phyloP scores from a whole-genome alignment of 805 yeast genomes.

The Metschnikowia picachoensis region DNA sequence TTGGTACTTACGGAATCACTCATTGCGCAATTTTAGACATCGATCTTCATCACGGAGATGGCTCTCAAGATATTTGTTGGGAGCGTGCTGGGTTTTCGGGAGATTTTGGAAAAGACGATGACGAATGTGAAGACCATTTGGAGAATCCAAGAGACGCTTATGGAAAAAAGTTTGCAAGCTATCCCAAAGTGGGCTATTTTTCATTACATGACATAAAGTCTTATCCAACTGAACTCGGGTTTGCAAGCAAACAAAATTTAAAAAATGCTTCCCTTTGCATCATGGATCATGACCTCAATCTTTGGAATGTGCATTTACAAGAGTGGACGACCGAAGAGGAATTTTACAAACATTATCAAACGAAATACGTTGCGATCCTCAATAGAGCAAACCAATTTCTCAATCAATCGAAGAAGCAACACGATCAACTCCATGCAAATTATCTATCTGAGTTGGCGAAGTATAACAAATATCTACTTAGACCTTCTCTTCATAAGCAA shows the following conservation, averaged over 20 bases:
- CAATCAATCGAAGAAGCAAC: slow-evolving; percentile 42
- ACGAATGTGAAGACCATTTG: slow-evolving; percentile 34
- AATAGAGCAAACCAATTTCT: slow-evolving; percentile 66
- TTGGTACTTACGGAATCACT: slow-evolving; percentile 55
- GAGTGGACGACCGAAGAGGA: slow-evolving; percentile 61
- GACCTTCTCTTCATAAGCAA: slow-evolving; percentile 29
- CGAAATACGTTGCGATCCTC: slow-evolving; percentile 58
- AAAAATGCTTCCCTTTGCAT: slow-evolving; percentile 77
- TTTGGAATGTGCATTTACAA: slow-evolving; percentile 82
- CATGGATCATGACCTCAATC: slow-evolving; percentile 69
- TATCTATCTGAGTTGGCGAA: slow-evolving; percentile 25
- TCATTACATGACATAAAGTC: slow-evolving; percentile 84
- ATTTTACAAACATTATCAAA: slow-evolving; percentile 57
- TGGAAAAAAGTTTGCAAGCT: slow-evolving; percentile 40
- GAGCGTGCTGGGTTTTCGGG: slow-evolving; percentile 60
- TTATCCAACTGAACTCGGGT: slow-evolving; percentile 78
- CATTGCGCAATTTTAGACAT: slow-evolving; percentile 82
- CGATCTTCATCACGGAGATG: slow-evolving; percentile 88
- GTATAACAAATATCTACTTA: slow-evolving; percentile 30
- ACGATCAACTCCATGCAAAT: slow-evolving; percentile 33
- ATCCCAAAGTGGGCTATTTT: slow-evolving; percentile 73
- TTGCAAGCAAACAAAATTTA: slow-evolving; percentile 66
- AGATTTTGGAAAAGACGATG: slow-evolving; percentile 46
- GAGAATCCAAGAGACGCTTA: slow-evolving; percentile 43
- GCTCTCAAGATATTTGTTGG: slow-evolving; percentile 85